A percentile compares a stretch with the other conserved stretches of the same genome.
Conservation (phyloP, 495 filamentous ascomycete genomes). For the Aspergillus campestris region DNA sequence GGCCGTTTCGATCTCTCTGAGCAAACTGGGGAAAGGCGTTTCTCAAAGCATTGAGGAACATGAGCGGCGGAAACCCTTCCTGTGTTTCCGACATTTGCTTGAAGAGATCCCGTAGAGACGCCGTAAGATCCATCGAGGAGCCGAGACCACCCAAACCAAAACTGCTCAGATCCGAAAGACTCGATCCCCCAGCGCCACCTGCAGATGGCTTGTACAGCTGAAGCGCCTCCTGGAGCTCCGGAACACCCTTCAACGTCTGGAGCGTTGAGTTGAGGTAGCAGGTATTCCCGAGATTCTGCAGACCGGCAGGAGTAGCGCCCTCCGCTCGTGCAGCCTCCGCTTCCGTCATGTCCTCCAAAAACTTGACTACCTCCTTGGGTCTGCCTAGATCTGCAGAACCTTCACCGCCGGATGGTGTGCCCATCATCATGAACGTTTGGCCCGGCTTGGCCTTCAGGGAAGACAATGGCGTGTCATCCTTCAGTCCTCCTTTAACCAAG, state of each 20-base stretch:
- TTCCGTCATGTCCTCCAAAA: conserved; percentile 96
- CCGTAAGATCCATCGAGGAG: conserved; percentile 63
- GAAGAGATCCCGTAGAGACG: conserved; percentile 77
- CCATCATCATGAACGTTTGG: conserved; percentile 94
- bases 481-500: conserved; percentile 85
- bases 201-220: conserved; percentile 50
- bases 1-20: conserved; percentile 68
- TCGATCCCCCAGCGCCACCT: conserved; percentile 24
- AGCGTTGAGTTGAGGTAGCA: conserved; percentile 98
- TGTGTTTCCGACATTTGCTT: conserved; percentile 91
- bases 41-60: conserved; percentile 78
- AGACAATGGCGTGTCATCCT: conserved; percentile 85
- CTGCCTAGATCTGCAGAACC: conserved; percentile 48
- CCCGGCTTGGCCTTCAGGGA: conserved; percentile 77
- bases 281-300: conserved; percentile 92
- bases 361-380: conserved; percentile 77
- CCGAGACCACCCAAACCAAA: conserved; percentile 54
- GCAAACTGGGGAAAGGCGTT: conserved; percentile 88
- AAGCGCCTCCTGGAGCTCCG: conserved; percentile 82
- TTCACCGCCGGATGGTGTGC: conserved; percentile 63
- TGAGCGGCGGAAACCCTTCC: conserved; percentile 73
- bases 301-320: conserved; percentile 78
- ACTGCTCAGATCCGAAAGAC: conserved; percentile 42
- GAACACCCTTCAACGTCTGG: conserved; percentile 79
- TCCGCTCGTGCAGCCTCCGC: conserved; percentile 76